phyloP scores from a whole-genome alignment of 164 flowering plant genomes.

The Annona cherimola region DNA sequence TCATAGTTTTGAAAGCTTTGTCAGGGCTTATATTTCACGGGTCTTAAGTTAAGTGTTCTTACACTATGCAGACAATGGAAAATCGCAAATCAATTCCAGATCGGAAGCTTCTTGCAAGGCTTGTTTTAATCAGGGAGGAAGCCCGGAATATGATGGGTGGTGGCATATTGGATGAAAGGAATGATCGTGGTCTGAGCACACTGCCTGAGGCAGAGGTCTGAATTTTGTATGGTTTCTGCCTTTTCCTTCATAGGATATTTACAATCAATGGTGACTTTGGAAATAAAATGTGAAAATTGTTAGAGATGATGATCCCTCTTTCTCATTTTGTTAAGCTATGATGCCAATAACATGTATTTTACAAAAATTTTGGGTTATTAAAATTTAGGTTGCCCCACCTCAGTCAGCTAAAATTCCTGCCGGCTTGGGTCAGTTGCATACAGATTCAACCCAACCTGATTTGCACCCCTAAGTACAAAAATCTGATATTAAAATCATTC shows the following conservation, averaged over 20 bases:
- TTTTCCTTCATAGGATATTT: background rate
- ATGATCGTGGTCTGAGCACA: constrained; percentile 80
- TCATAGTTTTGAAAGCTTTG: background rate
- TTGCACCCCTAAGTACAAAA: too few species aligned
- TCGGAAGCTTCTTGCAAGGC: constrained; percentile 87
- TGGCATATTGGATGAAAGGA: constrained; percentile 93
- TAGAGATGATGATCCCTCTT: too few species aligned
- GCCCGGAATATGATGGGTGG: constrained; percentile 99
- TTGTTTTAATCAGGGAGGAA: constrained; percentile 93
- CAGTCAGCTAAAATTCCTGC: too few species aligned
- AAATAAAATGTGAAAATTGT: too few species aligned
- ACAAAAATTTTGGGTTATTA: too few species aligned
- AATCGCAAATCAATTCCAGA: constrained; percentile 73
- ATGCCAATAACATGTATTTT: too few species aligned
- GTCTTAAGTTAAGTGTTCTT: background rate
- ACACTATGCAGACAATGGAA: constrained; percentile 72
- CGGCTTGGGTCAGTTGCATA: too few species aligned
- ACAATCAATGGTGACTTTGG: too few species aligned
- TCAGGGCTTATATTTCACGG: background rate
- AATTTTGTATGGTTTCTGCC: background rate
- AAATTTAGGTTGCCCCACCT: too few species aligned
- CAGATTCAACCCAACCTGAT: too few species aligned
- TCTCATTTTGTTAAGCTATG: too few species aligned
- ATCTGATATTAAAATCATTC: too few species aligned
- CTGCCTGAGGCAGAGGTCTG: constrained; percentile 96